Conservation (phyloP, 2,329 filamentous ascomycete genomes). For the Fusarium brachygibbosum region DNA sequence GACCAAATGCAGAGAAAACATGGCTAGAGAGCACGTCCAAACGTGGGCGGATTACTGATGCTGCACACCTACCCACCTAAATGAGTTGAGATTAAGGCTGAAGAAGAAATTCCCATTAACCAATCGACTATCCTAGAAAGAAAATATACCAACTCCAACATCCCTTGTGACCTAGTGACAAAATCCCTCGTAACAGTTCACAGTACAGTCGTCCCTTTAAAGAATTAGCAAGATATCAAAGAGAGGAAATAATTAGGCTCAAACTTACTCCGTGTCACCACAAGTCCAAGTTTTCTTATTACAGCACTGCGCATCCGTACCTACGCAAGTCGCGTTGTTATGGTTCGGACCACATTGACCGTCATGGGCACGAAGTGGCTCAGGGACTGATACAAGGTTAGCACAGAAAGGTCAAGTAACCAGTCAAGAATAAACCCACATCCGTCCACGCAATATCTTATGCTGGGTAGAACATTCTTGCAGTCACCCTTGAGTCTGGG, state of each 20-base stretch:
- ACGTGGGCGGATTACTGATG: no score
- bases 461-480: conserved; percentile 6
- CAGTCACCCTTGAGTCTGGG: conserved; percentile 9
- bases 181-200: conserved; percentile 18
- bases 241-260: no score
- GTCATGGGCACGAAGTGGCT: conserved; percentile 8
- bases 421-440: conserved; percentile 3
- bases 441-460: conserved; percentile 23
- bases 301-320: conserved; percentile 25
- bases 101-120: not conserved
- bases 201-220: conserved; percentile 8
- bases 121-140: not conserved
- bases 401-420: not conserved
- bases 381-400: not conserved
- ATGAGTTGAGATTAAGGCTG: no score
- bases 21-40: no score
- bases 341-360: conserved; percentile 17
- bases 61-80: no score
- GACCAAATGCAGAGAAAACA: no score
- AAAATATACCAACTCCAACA: not conserved
- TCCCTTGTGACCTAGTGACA: not conserved
- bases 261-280: conserved; percentile 23
- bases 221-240: not conserved
- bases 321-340: conserved; percentile 24
- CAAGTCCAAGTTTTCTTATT: conserved; percentile 34